Evolutionary conservation across 139 green algal species (phyloP), one percentile per base, ranked within the genome.

Genomic region (Chlamydomonas incerta): DNA sequence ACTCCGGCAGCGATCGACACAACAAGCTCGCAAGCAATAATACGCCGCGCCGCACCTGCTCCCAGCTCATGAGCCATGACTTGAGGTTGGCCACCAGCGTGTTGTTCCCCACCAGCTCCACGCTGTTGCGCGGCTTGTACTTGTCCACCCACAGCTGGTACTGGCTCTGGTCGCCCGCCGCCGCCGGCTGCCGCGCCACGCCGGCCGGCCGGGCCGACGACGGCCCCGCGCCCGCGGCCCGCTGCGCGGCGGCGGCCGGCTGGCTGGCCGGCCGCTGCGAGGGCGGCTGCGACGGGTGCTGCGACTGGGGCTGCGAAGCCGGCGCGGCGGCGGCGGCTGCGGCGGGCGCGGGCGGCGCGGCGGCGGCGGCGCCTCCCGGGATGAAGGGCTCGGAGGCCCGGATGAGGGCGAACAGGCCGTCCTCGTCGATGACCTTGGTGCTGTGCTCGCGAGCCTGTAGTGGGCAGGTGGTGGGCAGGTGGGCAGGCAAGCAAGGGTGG

Each of bases 91-190:
- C 83, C 14, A 97, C 82, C n/a, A 93, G 37, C 24, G 37, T 87
- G n/a, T 76, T 46, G 87, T 99, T 99, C 60, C 96, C 98, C 23
- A 99, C 93, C 23, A 99, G 91, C 80, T 99, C 96, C 2, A n/a
- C 35, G 0, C 88, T 88, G 28, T 60, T 89, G 35, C 88, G 85
- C 5, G 97, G 98, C 87, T 95, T 95, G 92, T 96, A 97, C 90
- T 98, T 99, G 88, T 98, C 95, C 34, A 98, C 96, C 97, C 97
- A 99, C 77, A 99, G 92, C 86, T 95, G 82, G 75, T 82, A 71
- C 35, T 15, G 69, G 41, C 41, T 50, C 6, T 5, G 6, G 41
- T 50, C 41, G 41, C 41, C 41, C 6, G 41, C 41, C 41, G 41
- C 41, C 5, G 41, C 41, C 41, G 41, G 41, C 5, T 5, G 6